Evolutionary conservation across 495 filamentous ascomycete species (phyloP).

Genomic region (Mytilinidion resinicola): DNA sequence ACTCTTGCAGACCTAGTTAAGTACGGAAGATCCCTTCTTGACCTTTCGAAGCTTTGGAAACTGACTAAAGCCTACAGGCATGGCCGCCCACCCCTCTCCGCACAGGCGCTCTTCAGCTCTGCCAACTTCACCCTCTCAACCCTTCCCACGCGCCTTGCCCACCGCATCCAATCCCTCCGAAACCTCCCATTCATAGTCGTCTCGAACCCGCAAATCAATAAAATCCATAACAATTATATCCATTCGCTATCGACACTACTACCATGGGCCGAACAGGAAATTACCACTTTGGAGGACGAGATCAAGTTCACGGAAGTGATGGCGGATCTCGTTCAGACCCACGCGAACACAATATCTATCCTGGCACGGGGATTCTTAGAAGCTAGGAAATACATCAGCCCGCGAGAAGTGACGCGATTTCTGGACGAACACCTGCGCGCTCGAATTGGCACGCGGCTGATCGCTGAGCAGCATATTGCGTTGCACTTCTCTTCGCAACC

Average conservation of each 20-base stretch:
- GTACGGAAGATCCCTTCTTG: conserved; percentile 40
- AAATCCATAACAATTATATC: conserved; percentile 91
- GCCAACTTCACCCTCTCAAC: conserved; percentile 93
- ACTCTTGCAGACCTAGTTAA: conserved; percentile 83
- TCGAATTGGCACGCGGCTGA: conserved; percentile 85
- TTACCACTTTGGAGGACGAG: conserved; percentile 80
- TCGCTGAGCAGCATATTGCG: conserved; percentile 95
- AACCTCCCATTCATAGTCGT: conserved; percentile 97
- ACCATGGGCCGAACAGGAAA: conserved; percentile 69
- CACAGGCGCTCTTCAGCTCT: conserved; percentile 70
- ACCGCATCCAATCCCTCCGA: conserved; percentile 83
- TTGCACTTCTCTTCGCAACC: conserved; percentile 78
- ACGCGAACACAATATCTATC: conserved; percentile 87
- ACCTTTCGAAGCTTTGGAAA: not conserved
- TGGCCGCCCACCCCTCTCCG: conserved; percentile 81
- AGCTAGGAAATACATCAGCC: conserved; percentile 77
- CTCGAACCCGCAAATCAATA: conserved; percentile 83
- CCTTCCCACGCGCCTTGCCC: conserved; percentile 87
- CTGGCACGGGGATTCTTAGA: conserved; percentile 89
- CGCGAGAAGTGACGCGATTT: conserved; percentile 76
- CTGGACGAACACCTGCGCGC: conserved; percentile 91
- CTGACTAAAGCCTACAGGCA: conserved; percentile 47
- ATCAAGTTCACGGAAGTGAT: conserved; percentile 84
- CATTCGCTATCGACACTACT: conserved; percentile 85
- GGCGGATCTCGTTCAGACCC: conserved; percentile 86